These are phyloP conservation scores for Claviceps africana DNA, from an alignment of 2,329 filamentous ascomycete species.

Conservation along the genomic window DNA sequence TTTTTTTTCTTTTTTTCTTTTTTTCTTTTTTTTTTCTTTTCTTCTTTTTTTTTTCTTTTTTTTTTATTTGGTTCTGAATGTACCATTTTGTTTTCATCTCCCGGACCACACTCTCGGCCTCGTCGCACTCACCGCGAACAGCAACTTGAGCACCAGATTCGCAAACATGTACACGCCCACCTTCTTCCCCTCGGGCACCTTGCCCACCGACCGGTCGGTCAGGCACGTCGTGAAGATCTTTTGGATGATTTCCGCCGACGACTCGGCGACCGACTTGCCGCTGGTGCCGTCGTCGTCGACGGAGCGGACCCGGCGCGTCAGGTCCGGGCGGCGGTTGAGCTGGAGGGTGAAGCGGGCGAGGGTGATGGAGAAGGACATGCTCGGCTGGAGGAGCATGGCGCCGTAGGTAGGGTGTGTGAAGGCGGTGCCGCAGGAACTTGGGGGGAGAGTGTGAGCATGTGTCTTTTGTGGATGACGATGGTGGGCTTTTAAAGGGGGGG, in stretches of 20 bases:
- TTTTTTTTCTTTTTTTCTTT: background rate
- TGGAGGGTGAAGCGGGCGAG: conserved; percentile 74
- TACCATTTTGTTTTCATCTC: too few relatives aligned
- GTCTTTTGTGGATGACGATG: too few relatives aligned
- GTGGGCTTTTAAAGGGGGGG: too few relatives aligned
- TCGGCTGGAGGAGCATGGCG: conserved; percentile 67
- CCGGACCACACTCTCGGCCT: too few relatives aligned
- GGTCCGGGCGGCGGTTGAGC: conserved; percentile 65
- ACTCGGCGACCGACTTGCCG: conserved; percentile 69
- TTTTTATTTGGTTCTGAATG: too few relatives aligned
- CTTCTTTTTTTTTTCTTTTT: background rate
- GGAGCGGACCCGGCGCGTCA: conserved; percentile 52
- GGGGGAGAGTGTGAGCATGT: too few relatives aligned
- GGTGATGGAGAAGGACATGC: conserved; percentile 67
- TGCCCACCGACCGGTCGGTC: conserved; percentile 59
- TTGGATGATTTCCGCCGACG: conserved; percentile 76
- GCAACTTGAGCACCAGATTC: conserved; percentile 75
- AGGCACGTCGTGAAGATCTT: conserved; percentile 84
- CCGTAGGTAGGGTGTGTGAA: conserved; percentile 69
- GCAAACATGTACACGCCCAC: conserved; percentile 82
- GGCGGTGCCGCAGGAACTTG: conserved; percentile 67
- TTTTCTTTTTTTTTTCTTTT: too few relatives aligned
- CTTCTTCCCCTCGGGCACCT: conserved; percentile 69
- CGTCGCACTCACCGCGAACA: conserved; percentile 63
- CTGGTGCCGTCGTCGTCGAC: conserved; percentile 45